Percentiles rank a stretch among this genome's conserved stretches.
Conservation (phyloP, 305 asterid genomes). For the Stenogyne calaminthoides region DNA sequence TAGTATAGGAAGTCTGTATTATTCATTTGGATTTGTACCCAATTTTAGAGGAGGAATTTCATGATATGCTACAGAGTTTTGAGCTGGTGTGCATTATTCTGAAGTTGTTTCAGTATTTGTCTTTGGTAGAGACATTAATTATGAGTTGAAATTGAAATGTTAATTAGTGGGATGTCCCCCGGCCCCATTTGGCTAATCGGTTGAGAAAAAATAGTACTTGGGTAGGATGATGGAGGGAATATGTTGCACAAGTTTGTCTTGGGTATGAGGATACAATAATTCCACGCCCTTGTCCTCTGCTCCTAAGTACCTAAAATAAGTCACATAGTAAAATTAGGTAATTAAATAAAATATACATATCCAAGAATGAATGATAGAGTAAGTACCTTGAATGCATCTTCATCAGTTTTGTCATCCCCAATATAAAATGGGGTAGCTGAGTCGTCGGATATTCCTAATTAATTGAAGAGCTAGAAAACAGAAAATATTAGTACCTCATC, state of each 20-base stretch:
- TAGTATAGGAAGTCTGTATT: background rate
- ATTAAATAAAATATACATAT: too few relatives aligned
- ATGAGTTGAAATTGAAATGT: too few relatives aligned
- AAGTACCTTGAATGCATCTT: constrained; percentile 92
- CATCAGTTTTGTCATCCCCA: constrained; percentile 90
- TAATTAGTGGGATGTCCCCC: too few relatives aligned
- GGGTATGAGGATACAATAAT: constrained; percentile 67
- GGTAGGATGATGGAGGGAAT: constrained; percentile 61
- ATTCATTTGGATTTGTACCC: background rate
- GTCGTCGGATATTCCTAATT: constrained; percentile 55
- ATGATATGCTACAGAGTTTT: too few relatives aligned
- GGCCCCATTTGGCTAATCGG: constrained; percentile 54
- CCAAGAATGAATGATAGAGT: too few relatives aligned
- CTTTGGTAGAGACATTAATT: too few relatives aligned
- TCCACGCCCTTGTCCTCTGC: constrained; percentile 56
- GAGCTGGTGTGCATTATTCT: too few relatives aligned
- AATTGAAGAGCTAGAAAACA: too few relatives aligned
- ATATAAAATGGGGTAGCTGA: constrained; percentile 63
- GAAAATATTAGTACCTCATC: too few relatives aligned
- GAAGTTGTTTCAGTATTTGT: too few relatives aligned
- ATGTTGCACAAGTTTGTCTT: constrained; percentile 61
- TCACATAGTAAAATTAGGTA: too few relatives aligned
- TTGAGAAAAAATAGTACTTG: constrained; percentile 61
- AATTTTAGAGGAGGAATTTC: background rate
- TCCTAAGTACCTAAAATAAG: constrained; percentile 61